Conservation (phyloP, 75 land plant species). For the Selaginella moellendorffii region DNA sequence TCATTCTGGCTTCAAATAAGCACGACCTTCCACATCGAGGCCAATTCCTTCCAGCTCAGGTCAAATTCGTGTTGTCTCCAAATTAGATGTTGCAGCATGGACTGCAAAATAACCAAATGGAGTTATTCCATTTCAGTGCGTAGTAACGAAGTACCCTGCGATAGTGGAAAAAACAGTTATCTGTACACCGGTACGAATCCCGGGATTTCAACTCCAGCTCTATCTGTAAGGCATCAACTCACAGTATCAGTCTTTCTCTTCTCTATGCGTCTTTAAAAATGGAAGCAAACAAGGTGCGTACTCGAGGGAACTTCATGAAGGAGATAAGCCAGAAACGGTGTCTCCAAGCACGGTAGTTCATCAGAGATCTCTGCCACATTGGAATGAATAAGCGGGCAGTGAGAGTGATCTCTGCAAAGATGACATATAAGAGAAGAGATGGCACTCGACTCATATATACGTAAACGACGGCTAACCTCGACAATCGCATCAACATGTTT, state of each 20-base stretch:
- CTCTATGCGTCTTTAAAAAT: background rate
- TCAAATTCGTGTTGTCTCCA: background rate
- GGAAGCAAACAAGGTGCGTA: conserved; percentile 9
- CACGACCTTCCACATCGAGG: conserved; percentile 17
- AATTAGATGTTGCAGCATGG: background rate
- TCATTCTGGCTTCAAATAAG: background rate
- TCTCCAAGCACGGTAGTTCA: conserved; percentile 90
- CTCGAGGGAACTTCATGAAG: conserved; percentile 47
- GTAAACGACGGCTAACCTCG: background rate
- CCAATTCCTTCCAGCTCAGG: too few species aligned
- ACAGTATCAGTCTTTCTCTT: too few species aligned
- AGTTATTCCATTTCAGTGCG: background rate
- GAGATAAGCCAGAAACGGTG: conserved; percentile 61
- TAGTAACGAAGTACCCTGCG: conserved; percentile 28
- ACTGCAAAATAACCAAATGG: background rate
- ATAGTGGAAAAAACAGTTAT: conserved; percentile 70
- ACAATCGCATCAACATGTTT: background rate
- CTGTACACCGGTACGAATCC: conserved; percentile 47
- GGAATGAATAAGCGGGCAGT: background rate
- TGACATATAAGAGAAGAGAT: background rate
- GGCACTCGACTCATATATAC: background rate
- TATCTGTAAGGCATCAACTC: conserved; percentile 25
- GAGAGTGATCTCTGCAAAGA: background rate
- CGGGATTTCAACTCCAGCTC: conserved; percentile 32
- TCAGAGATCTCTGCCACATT: conserved; percentile 48